These are phyloP conservation scores for Apocynum venetum DNA, from an alignment of 257 asterid genomes.

Conservation along the genomic window DNA sequence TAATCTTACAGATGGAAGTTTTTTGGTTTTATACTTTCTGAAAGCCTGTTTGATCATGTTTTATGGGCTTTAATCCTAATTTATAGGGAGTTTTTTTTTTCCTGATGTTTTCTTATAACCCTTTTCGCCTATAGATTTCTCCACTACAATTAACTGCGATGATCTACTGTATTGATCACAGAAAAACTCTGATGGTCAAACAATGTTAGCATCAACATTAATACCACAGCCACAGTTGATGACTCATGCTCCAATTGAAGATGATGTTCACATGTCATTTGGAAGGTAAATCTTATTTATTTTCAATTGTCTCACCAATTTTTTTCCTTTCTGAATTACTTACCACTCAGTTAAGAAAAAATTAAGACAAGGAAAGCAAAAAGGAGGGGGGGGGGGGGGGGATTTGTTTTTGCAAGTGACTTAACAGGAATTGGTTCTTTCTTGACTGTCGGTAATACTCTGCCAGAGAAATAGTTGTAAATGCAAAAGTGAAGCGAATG, in stretches of 20 bases:
- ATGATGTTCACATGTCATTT: slow-evolving; percentile 90
- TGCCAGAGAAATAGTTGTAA: background rate
- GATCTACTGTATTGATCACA: slow-evolving; percentile 31
- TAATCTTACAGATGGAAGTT: background rate
- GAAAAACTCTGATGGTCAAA: slow-evolving; percentile 88
- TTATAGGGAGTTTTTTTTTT: background rate
- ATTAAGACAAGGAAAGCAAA: background rate
- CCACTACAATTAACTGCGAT: slow-evolving; percentile 1
- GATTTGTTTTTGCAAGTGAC: background rate
- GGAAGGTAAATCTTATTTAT: slow-evolving; percentile 53
- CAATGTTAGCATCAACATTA: slow-evolving; percentile 83
- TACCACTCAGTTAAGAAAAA: background rate
- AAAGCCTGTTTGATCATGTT: background rate
- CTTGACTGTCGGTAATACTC: background rate
- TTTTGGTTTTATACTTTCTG: background rate
- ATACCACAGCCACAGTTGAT: slow-evolving; percentile 71
- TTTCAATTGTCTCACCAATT: background rate
- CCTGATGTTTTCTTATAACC: slow-evolving; percentile 3
- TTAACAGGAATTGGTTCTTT: background rate
- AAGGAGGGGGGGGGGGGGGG: background rate
- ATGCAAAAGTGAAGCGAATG: background rate
- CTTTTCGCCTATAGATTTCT: slow-evolving; percentile 10
- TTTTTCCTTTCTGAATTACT: background rate
- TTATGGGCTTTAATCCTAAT: background rate
- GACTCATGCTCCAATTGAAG: slow-evolving; percentile 67